Evolutionary conservation across 768 basidiomycete genomes (phyloP).

Genomic region (Phlebiopsis flavidoalba): DNA sequence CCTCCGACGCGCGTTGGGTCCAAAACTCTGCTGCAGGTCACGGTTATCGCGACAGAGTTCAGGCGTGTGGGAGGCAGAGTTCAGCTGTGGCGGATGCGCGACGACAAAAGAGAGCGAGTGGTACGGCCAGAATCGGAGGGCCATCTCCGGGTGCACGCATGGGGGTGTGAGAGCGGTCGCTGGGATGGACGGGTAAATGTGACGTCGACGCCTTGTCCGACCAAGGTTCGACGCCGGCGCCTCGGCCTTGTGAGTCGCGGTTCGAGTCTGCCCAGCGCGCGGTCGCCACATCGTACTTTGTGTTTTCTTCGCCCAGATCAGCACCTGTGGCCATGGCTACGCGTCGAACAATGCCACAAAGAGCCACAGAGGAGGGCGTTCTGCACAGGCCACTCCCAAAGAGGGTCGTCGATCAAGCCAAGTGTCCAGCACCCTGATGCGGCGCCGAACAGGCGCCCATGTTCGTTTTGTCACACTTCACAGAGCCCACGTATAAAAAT

Average conservation of each 20-base stretch:
- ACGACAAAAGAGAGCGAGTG: background rate
- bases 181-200: background rate
- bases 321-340: background rate
- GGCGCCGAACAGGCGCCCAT: constrained; percentile 10
- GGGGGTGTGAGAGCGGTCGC: background rate
- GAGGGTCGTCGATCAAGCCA: background rate
- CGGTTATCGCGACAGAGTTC: background rate
- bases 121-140: background rate
- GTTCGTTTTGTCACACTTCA: constrained; percentile 19
- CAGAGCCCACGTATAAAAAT: constrained; percentile 23
- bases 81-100: no score
- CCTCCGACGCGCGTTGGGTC: background rate
- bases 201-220: constrained; percentile 1
- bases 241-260: background rate
- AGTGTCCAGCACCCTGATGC: constrained; percentile 3
- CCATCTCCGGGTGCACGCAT: background rate
- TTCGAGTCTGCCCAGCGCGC: background rate
- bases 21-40: background rate
- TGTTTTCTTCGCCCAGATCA: no score
- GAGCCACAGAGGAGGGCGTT: background rate
- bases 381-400: background rate
- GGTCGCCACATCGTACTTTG: background rate
- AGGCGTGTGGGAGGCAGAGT: no score
- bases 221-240: background rate
- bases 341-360: background rate